These are phyloP conservation scores for Iberis pinnata DNA, from an alignment of 345 rosid species.

Conservation along the genomic window DNA sequence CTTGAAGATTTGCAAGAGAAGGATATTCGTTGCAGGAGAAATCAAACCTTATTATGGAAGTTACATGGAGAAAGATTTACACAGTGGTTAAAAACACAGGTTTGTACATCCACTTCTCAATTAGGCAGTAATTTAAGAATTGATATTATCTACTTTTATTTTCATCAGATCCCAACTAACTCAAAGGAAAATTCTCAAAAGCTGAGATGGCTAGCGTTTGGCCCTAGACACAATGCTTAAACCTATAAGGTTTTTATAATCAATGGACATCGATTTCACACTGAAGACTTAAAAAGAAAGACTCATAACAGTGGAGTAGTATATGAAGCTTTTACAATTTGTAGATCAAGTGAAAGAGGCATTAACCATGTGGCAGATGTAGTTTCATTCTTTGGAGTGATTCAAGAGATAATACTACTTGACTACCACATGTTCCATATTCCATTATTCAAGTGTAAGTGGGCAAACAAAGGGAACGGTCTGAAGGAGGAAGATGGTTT, in stretches of 20 bases:
- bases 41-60: neutral
- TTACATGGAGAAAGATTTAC: slow-evolving; percentile 1
- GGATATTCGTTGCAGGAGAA: neutral
- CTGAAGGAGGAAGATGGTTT: too few species aligned
- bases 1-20: neutral
- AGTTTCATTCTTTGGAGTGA: neutral
- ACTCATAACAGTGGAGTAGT: neutral
- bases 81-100: neutral
- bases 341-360: neutral
- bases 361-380: neutral
- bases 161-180: neutral
- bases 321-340: neutral
- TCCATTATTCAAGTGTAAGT: too few species aligned
- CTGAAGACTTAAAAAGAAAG: neutral
- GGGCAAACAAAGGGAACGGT: too few species aligned
- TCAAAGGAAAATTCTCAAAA: neutral
- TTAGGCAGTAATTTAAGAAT: too few species aligned
- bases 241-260: neutral
- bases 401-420: neutral
- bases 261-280: neutral
- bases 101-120: too few species aligned
- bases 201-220: neutral
- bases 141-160: neutral
- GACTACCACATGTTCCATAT: neutral
- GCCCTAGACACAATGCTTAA: neutral